These are phyloP conservation scores for Starmerella apis DNA, from an alignment of 805 yeast species.

Conservation along the genomic window DNA sequence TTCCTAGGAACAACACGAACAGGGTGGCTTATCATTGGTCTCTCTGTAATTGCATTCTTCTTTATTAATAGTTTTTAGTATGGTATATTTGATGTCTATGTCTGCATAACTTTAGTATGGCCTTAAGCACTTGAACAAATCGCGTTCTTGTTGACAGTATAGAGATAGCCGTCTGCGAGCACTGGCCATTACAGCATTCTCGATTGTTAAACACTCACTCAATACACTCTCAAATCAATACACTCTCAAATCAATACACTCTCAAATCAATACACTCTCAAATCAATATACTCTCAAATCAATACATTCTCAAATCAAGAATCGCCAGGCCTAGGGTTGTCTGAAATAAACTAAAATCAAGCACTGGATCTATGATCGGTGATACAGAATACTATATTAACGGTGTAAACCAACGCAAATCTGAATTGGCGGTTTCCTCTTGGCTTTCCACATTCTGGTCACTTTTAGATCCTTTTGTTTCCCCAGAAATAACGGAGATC, in stretches of 20 bases:
- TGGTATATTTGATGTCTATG: too few species aligned
- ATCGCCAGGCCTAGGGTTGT: not conserved
- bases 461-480: slow-evolving; percentile 6
- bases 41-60: not conserved
- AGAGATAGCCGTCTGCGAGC: too few species aligned
- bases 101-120: too few species aligned
- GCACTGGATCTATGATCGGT: not conserved
- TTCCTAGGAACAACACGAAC: not conserved
- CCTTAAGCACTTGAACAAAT: too few species aligned
- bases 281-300: too few species aligned
- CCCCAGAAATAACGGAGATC: slow-evolving; percentile 27
- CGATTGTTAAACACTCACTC: too few species aligned
- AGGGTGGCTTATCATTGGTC: not conserved
- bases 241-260: too few species aligned
- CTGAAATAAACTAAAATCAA: not conserved
- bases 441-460: slow-evolving; percentile 11
- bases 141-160: too few species aligned
- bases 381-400: slow-evolving; percentile 15
- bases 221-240: too few species aligned
- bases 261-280: too few species aligned
- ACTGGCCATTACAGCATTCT: too few species aligned
- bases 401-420: slow-evolving; percentile 13
- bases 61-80: not conserved
- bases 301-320: not conserved
- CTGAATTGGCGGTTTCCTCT: slow-evolving; percentile 8